Evolutionary conservation across 768 basidiomycete genomes (phyloP), one percentile per base, ranked within the genome.

Genomic region (Kwoniella pini): DNA sequence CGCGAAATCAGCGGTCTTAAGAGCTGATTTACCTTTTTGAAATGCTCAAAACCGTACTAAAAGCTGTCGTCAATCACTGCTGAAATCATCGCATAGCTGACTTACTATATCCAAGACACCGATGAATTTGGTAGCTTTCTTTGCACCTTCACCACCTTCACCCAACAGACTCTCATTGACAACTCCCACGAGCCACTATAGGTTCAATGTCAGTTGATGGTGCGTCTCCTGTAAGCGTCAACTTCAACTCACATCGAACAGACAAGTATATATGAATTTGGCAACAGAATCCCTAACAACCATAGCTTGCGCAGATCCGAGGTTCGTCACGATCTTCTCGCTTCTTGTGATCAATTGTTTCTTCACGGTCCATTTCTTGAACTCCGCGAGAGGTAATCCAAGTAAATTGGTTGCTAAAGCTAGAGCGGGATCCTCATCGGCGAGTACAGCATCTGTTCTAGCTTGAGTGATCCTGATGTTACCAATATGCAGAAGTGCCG

Each of bases 331-430:
- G 60, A 99, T 98, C 84, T 95, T 98, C 81, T 99, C 96, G 15
- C 87, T 86, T 43, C 96, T 86, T 1, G 96, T 96, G 24, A 85
- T 85, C 64, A 99, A 89, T 80, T 98, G 96, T 80, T 94, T 98
- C 83, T 98, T 98, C 80, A 96, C 80, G 1, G 90, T 94, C 96
- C 96, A 99, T 79, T 90, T 97, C 82, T 91, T 97, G 84, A 99
- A 99, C 62, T 98, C 96, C 17, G 86, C 83, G 28, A 89, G 81
- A 53, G 89, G 87, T 56, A 99, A 85, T 12, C 96, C 96, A 45
- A 99, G 82, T 76, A 99, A 90, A 2, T 88, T 86, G 1, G 92
- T 92, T 17, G 93, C 88, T 42, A 91, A 81, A 33, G 86, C 81
- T 28, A 98, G 82, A 17, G 89, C 85, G 15, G 88, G 76, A 73